Base-by-base conservation (phyloP, 208 protist species). In the Herpetomonas tarakana region DNA sequence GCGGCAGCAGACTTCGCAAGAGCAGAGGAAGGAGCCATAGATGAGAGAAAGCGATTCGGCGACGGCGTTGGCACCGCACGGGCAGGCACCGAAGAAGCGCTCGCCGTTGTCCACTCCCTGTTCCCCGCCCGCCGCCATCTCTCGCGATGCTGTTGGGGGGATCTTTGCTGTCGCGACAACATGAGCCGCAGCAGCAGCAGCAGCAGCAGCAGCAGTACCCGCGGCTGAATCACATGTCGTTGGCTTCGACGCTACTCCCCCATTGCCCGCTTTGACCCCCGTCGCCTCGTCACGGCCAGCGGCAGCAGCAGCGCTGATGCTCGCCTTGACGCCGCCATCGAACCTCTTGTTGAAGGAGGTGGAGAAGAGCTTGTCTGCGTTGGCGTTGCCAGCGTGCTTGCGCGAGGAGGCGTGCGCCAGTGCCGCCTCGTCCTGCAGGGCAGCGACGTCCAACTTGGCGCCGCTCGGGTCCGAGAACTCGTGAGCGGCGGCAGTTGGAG, bases 1-100 rank as follows among this genome's bases (percentile, higher is more conserved):
- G 52, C 11, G 6, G 26, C 4, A 28, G 7, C 87, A 93, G 3
- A 71, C 83, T 19, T 72, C 24, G 47, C 87, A 93, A 45, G 69
- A 65, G 44, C 87, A 93, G 3, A 90, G 52, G 56, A 93, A 91
- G 21, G 76, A 83, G 50, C 87, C 87, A 63, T 83, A 93, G 27
- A 93, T 83, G 58, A 59, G 62, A 35, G 83, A 93, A 14, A 88
- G 65, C 26, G 57, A 62, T 4, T 78, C 76, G 39, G 14, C 21
- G 29, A 78, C 54, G 11, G 49, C 55, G 12, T 66, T 45, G 11
- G 62, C 62, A 12, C 77, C 74, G 66, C 87, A 93, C 26, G 91
- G 57, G 61, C 87, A 93, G 7, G 63, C 12, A 9, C 78, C 83
- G 21, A 24, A 57, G 54, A 91, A 88, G 12, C 49, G 27, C 2